These are phyloP conservation scores for Volvox reticuliferus DNA, from an alignment of 139 green algal genomes.

Conservation along the genomic window DNA sequence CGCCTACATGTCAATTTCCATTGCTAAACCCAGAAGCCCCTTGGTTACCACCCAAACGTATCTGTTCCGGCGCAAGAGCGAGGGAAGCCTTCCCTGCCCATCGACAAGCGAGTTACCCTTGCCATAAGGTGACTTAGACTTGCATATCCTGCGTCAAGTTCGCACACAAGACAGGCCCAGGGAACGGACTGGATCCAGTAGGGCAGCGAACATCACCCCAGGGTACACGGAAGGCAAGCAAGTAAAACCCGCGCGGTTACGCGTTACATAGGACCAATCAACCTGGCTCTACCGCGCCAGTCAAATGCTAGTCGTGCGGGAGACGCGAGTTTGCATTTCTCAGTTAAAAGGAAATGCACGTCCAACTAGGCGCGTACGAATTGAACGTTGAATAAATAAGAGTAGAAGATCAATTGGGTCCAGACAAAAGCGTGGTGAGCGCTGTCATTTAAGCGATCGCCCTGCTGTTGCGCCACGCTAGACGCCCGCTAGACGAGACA, in stretches of 20 bases:
- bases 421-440: neutral
- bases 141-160: neutral
- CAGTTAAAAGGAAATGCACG: neutral
- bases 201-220: too few relatives aligned
- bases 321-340: neutral
- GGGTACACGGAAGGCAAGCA: too few relatives aligned
- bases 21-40: too few relatives aligned
- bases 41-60: neutral
- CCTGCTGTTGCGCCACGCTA: neutral
- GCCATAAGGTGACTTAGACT: neutral
- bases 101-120: neutral
- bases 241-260: neutral
- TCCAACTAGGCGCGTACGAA: slow-evolving; percentile 17
- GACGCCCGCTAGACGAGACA: neutral
- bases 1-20: too few relatives aligned
- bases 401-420: slow-evolving; percentile 20
- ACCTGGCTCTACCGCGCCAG: neutral
- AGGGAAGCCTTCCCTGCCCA: neutral
- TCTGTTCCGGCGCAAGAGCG: neutral
- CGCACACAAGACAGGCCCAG: neutral
- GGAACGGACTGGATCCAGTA: neutral
- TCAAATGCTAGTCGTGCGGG: neutral
- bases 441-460: neutral
- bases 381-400: slow-evolving; percentile 21
- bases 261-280: slow-evolving; percentile 13